Percentiles rank a stretch among this genome's conserved stretches.
phyloP scores from a whole-genome alignment of 331 rosid genomes.

The Quercus tomentella region DNA sequence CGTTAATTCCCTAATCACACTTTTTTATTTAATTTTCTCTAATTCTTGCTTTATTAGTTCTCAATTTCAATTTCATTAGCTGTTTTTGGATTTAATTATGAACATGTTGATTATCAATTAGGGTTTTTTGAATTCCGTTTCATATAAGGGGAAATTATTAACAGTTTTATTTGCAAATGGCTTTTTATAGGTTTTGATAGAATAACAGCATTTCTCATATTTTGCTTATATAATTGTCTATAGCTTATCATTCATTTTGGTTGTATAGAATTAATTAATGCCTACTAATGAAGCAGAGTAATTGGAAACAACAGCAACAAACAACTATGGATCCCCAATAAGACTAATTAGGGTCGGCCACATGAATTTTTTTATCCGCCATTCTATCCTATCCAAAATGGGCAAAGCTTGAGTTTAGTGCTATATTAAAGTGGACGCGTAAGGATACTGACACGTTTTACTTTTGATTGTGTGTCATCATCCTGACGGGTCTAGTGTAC shows the following conservation, averaged over 20 bases:
- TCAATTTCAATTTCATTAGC: neutral
- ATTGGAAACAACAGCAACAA: no score
- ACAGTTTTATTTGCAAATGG: neutral
- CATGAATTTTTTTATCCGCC: no score
- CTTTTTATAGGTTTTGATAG: neutral
- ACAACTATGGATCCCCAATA: no score
- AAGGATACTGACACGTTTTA: no score
- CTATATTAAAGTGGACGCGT: no score
- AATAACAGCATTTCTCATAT: neutral
- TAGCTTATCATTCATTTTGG: neutral
- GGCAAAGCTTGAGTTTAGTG: no score
- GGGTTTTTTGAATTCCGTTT: neutral
- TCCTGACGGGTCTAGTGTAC: no score
- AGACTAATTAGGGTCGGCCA: no score
- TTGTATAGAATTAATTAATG: neutral
- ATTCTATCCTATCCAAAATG: no score
- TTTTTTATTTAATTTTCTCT: neutral
- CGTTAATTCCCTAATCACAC: neutral
- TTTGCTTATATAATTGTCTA: neutral
- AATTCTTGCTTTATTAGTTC: neutral
- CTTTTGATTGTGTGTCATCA: no score
- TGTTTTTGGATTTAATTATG: no score
- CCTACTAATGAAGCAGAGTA: neutral
- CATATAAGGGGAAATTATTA: no score
- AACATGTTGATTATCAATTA: constrained; percentile 1